These are phyloP conservation scores for Phytophthora brassicae DNA, from an alignment of 352 stramenopile species.

Conservation along the genomic window DNA sequence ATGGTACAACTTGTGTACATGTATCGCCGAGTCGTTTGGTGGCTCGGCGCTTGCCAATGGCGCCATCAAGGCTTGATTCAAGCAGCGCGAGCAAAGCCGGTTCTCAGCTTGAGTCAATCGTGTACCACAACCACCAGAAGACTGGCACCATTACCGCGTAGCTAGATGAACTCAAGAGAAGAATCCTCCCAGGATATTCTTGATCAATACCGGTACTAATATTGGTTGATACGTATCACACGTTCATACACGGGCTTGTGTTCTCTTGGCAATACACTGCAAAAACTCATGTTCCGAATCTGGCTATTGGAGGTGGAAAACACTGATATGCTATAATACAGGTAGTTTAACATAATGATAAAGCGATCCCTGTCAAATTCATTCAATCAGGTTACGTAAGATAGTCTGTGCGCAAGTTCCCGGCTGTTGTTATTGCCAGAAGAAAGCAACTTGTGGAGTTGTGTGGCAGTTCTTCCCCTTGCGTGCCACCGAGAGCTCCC, in stretches of 20 bases:
- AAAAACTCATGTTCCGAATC: not conserved
- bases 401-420: not conserved
- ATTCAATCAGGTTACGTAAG: not conserved
- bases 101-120: slow-evolving; percentile 16
- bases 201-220: no score
- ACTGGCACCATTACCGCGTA: slow-evolving; percentile 6
- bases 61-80: no score
- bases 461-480: slow-evolving; percentile 6
- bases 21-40: not conserved
- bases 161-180: not conserved
- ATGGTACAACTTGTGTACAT: no score
- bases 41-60: slow-evolving; percentile 3
- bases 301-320: not conserved
- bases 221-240: no score
- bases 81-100: slow-evolving; percentile 11
- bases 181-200: no score
- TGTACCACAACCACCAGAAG: no score
- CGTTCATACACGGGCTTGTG: no score
- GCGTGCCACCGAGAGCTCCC: not conserved
- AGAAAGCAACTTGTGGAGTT: not conserved
- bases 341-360: no score
- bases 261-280: no score
- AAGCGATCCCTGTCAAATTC: not conserved
- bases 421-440: not conserved
- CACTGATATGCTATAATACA: not conserved